phyloP scores from a whole-genome alignment of 139 green algal species.

The Picochlorum sp. region DNA sequence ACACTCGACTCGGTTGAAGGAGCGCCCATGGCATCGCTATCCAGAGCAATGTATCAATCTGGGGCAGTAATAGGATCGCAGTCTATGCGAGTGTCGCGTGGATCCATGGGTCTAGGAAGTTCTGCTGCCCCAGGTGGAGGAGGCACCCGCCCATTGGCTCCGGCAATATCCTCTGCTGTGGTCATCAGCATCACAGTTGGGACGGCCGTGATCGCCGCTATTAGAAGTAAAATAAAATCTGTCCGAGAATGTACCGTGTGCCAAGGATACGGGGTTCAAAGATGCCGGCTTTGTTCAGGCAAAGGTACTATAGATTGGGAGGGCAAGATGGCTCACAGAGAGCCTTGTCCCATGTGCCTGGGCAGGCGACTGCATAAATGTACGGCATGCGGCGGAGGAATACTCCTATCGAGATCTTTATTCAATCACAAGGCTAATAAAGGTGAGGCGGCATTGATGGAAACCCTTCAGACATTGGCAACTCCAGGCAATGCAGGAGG shows the following conservation, averaged over 20 bases:
- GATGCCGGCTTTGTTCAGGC: conserved; percentile 31
- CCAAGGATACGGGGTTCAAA: conserved; percentile 30
- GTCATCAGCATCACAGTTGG: conserved; percentile 19
- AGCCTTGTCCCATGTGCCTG: conserved; percentile 32
- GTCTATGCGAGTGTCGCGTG: background rate
- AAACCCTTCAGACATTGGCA: background rate
- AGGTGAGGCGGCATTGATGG: conserved; percentile 9
- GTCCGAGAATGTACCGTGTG: conserved; percentile 19
- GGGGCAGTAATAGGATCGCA: background rate
- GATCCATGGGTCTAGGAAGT: background rate
- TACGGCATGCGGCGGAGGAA: conserved; percentile 20
- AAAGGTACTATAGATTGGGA: conserved; percentile 27
- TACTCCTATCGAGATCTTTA: conserved; percentile 10
- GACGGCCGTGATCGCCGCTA: conserved; percentile 14
- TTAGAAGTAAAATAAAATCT: conserved; percentile 16
- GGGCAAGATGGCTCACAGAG: conserved; percentile 28
- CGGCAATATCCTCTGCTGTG: conserved; percentile 2
- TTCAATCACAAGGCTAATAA: conserved; percentile 20
- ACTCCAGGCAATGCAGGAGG: background rate
- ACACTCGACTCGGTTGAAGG: no score
- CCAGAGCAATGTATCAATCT: conserved; percentile 2
- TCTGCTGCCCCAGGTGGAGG: background rate
- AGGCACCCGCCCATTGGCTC: background rate
- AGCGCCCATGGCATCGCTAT: background rate
- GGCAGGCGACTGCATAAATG: conserved; percentile 24